Conservation (phyloP, 305 asterid genomes). For the Plantago lanceolata region DNA sequence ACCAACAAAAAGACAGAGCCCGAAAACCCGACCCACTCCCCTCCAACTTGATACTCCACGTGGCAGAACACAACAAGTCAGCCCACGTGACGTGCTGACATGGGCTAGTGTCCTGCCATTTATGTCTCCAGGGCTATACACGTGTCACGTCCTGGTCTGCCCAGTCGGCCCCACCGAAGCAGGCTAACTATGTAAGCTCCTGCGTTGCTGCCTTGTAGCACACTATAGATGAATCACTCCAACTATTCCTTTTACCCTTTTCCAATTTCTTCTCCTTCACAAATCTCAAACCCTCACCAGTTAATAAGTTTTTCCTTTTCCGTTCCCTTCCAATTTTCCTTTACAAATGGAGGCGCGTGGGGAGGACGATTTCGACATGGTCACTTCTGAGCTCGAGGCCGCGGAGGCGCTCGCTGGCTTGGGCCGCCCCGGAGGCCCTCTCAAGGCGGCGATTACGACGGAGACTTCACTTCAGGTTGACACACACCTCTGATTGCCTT, state of each 20-base stretch:
- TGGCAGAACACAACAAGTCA: background rate
- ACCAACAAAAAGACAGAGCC: too few relatives aligned
- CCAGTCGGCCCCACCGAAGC: too few relatives aligned
- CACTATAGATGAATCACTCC: too few relatives aligned
- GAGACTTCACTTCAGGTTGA: conserved; percentile 2
- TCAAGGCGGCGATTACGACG: background rate
- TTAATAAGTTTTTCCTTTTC: background rate
- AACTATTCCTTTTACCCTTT: too few relatives aligned
- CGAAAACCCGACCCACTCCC: too few relatives aligned
- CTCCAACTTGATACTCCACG: background rate
- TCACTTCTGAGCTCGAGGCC: conserved; percentile 35
- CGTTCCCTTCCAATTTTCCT: background rate
- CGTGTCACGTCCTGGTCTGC: background rate
- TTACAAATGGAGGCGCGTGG: background rate
- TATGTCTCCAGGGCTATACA: background rate
- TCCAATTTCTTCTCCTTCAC: too few relatives aligned
- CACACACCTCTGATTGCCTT: background rate
- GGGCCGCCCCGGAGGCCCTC: conserved; percentile 12
- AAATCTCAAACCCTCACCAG: too few relatives aligned
- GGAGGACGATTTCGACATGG: conserved; percentile 12
- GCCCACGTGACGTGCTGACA: background rate
- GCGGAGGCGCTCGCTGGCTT: conserved; percentile 41
- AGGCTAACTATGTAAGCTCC: too few relatives aligned
- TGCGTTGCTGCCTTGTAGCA: too few relatives aligned
- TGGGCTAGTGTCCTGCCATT: background rate